Evolutionary conservation across 2,329 filamentous ascomycete species (phyloP).

Genomic region (Pezicula carpinea): DNA sequence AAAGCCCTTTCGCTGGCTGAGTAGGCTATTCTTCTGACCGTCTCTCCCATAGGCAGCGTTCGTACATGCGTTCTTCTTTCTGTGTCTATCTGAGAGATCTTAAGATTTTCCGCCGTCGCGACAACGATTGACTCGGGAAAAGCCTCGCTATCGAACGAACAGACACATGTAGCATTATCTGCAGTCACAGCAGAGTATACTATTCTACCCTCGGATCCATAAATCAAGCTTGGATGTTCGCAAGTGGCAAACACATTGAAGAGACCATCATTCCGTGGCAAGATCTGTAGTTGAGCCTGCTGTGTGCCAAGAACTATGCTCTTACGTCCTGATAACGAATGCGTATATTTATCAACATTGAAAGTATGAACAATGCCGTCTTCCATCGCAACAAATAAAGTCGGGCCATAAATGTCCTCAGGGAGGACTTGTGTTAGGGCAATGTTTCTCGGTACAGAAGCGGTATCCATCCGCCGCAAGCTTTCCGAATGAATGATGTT

Average conservation of each 20-base stretch:
- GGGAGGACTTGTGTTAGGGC: slow-evolving; percentile 75
- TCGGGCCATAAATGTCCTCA: slow-evolving; percentile 52
- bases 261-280: slow-evolving; percentile 64
- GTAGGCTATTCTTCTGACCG: slow-evolving; percentile 82
- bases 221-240: slow-evolving; percentile 91
- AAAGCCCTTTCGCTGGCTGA: slow-evolving; percentile 75
- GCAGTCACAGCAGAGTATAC: slow-evolving; percentile 93
- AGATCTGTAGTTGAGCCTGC: slow-evolving; percentile 73
- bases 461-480: slow-evolving; percentile 58
- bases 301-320: slow-evolving; percentile 82
- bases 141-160: slow-evolving; percentile 74
- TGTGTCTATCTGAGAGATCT: slow-evolving; percentile 76
- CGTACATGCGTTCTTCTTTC: slow-evolving; percentile 87
- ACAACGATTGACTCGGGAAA: slow-evolving; percentile 80
- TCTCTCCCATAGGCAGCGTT: slow-evolving; percentile 72
- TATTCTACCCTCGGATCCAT: slow-evolving; percentile 79
- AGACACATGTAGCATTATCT: slow-evolving; percentile 76
- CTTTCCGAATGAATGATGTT: slow-evolving; percentile 60
- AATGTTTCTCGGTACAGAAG: slow-evolving; percentile 79
- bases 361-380: slow-evolving; percentile 90
- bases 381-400: slow-evolving; percentile 83
- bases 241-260: slow-evolving; percentile 89
- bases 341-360: slow-evolving; percentile 57
- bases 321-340: slow-evolving; percentile 66
- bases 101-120: slow-evolving; percentile 70